Evolutionary conservation across 495 filamentous ascomycete species (phyloP).

Genomic region (Trichoderma asperelloides): DNA sequence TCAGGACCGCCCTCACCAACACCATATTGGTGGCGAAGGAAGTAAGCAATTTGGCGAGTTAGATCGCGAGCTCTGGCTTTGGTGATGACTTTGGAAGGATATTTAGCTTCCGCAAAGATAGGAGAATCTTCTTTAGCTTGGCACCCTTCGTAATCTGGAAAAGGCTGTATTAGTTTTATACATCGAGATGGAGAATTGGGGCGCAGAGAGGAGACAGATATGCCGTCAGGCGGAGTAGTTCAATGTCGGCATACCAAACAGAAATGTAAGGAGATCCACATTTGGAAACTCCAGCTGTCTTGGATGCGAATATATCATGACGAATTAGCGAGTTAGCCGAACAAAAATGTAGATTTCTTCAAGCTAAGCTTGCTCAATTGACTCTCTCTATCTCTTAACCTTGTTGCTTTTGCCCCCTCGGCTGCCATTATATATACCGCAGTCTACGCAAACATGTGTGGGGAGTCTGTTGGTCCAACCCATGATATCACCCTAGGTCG

Average conservation of each 20-base stretch:
- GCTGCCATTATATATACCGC: too few species aligned
- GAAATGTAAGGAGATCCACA: conserved; percentile 10
- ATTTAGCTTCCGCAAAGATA: conserved; percentile 33
- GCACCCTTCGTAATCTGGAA: neutral
- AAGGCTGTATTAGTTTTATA: neutral
- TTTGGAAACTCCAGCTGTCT: neutral
- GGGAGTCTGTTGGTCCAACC: neutral
- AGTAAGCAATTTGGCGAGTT: conserved; percentile 35
- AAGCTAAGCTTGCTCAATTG: too few species aligned
- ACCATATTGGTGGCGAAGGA: conserved; percentile 37
- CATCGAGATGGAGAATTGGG: neutral
- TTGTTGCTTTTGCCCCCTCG: too few species aligned
- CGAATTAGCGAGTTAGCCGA: neutral
- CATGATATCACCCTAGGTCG: neutral
- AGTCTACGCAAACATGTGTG: neutral
- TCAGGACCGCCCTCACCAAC: conserved; percentile 37
- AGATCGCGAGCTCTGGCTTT: conserved; percentile 36
- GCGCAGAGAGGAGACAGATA: neutral
- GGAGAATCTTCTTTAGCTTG: conserved; percentile 16
- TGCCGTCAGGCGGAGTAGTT: neutral
- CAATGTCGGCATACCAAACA: conserved; percentile 7
- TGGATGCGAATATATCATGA: conserved; percentile 8
- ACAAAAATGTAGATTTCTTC: too few species aligned
- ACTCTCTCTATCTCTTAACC: too few species aligned
- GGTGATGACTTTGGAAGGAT: conserved; percentile 37